Evolutionary conservation across 177 flowering plant species (phyloP), one percentile per base, ranked within the genome.

Genomic region (Vitis hybrid): DNA sequence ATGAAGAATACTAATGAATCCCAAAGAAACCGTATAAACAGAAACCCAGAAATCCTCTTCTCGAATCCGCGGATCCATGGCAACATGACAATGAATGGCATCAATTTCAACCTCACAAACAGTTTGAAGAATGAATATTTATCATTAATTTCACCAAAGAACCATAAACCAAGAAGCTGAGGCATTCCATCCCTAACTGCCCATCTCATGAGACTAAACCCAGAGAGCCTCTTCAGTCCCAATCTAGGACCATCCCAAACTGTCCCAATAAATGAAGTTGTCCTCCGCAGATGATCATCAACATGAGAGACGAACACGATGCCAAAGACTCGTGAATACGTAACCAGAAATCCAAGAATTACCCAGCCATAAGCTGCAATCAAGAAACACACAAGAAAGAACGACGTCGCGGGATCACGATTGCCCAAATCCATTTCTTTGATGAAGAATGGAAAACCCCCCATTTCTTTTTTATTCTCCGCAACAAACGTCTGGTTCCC

Each of bases 181-280:
- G 95, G 83, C 69, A 94, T 65, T 1, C 97, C 98, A 73, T 92
- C 98, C 76, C 97, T 82, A 56, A 92, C 89, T 1, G 97, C 97
- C 98, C 97, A 94, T 68, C 88, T 84, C 90, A 96, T 83, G 14
- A 96, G 68, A 18, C 88, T 81, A 66, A 88, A 88, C 53, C 94
- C 92, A 5, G 94, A 81, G n/a, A 94, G 82, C 81, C 90, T 85
- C 72, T 77, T 85, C 45, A 92, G 48, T 8, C 97, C 98, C 29
- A 92, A 50, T 20, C 81, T 80, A 10, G 90, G 86, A 13, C 99
- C 99, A 31, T 74, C 80, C 82, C 87, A 83, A 10, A 90, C 13
- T 1, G 82, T 79, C 13, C 79, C 75, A 10, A 80, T 2, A 18
- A 83, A 71, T 0, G 94, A 88, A 71, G 63, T 67, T 22, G 78